phyloP scores from a whole-genome alignment of 2,329 filamentous ascomycete species.

The Monosporascus sp. region DNA sequence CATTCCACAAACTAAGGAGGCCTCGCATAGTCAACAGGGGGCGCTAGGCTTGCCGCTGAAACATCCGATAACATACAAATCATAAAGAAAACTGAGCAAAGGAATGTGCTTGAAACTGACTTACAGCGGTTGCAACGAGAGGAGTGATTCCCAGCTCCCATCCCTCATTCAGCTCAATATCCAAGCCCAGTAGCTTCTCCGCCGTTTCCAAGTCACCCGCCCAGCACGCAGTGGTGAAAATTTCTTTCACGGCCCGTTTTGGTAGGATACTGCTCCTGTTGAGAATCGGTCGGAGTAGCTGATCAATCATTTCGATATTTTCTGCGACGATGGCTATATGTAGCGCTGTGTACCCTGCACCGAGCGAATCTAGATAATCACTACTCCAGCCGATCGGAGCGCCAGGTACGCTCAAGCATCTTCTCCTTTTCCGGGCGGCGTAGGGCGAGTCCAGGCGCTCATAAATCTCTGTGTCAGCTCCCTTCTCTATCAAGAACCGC shows the following conservation, averaged over 20 bases:
- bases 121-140: conserved; percentile 2
- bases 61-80: too few species aligned
- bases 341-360: neutral
- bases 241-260: neutral
- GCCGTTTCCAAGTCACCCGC: neutral
- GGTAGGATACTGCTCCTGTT: neutral
- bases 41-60: too few species aligned
- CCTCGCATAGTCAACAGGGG: too few species aligned
- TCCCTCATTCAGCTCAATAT: neutral
- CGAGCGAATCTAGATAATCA: too few species aligned
- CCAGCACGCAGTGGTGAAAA: conserved; percentile 2
- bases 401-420: fast-evolving
- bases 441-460: too few species aligned
- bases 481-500: neutral
- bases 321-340: conserved; percentile 3
- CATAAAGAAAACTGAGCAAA: too few species aligned
- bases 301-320: neutral
- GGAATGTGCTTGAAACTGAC: too few species aligned
- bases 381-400: too few species aligned
- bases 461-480: too few species aligned
- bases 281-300: neutral
- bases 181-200: neutral
- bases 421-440: too few species aligned
- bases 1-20: too few species aligned
- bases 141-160: conserved; percentile 2